These are phyloP conservation scores for Aegilops speltoides DNA, from an alignment of 176 grass and related monocot genomes.

Conservation along the genomic window DNA sequence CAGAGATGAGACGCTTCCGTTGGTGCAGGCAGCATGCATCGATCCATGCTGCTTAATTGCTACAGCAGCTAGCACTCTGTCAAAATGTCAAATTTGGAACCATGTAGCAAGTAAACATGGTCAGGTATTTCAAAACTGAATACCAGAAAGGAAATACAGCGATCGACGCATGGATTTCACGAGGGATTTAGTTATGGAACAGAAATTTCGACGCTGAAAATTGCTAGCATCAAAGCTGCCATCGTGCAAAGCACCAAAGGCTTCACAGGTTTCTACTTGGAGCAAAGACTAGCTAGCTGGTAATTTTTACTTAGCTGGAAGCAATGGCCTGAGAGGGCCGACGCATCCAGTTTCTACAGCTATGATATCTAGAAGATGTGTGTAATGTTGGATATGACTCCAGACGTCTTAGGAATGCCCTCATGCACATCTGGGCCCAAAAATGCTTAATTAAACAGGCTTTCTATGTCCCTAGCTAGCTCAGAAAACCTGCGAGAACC, in stretches of 20 bases:
- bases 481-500: conserved; percentile 22
- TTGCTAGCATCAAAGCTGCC: background rate
- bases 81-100: background rate
- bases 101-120: background rate
- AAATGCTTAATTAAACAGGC: background rate
- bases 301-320: background rate
- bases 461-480: conserved; percentile 3
- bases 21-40: background rate
- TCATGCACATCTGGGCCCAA: background rate
- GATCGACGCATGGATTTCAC: background rate
- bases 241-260: background rate
- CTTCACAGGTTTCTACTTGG: conserved; percentile 18
- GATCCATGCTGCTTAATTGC: background rate
- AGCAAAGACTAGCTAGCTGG: background rate
- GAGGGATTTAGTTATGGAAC: background rate
- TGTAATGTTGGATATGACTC: background rate
- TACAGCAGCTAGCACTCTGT: background rate
- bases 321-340: background rate
- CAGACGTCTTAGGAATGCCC: background rate
- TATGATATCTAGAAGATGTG: background rate
- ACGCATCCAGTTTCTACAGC: background rate
- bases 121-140: background rate
- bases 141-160: background rate
- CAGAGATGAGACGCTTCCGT: background rate
- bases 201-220: background rate